A percentile compares a stretch with the other conserved stretches of the same genome.
Evolutionary conservation across 2,329 filamentous ascomycete genomes (phyloP).

Genomic region (Colletotrichum orchidophilum): DNA sequence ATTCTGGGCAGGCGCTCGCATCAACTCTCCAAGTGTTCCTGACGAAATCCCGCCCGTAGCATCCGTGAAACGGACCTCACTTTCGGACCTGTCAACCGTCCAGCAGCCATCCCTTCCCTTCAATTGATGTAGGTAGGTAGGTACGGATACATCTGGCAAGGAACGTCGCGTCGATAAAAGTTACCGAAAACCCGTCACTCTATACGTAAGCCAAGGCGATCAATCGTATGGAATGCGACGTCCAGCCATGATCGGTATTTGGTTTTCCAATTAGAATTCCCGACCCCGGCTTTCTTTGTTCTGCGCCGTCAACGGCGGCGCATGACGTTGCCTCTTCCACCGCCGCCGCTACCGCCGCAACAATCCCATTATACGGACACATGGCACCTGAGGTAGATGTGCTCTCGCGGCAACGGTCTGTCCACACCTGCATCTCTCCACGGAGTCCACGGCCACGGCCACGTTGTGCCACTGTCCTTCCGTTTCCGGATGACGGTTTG

Average conservation of each 20-base stretch:
- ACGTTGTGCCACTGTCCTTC: slow-evolving; percentile 6
- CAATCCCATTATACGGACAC: not conserved
- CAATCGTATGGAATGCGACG: not conserved
- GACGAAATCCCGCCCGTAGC: not conserved
- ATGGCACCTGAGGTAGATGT: not conserved
- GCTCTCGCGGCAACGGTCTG: not conserved
- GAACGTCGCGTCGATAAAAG: not conserved
- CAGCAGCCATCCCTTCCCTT: not conserved
- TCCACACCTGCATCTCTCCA: not conserved
- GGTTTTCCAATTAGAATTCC: not conserved
- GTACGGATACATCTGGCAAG: not conserved
- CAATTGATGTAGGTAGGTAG: no score
- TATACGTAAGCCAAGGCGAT: not conserved
- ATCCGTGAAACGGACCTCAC: not conserved
- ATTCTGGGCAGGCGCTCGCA: not conserved
- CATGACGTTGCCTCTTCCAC: not conserved
- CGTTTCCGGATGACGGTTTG: not conserved
- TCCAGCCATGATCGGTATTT: not conserved
- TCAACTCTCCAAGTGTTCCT: not conserved
- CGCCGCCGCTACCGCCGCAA: not conserved
- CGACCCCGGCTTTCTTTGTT: not conserved
- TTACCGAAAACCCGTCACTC: not conserved
- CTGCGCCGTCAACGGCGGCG: not conserved
- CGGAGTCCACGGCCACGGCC: no score
- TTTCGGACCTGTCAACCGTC: not conserved